Evolutionary conservation across 352 stramenopile genomes (phyloP).

Genomic region (Phytophthora kernoviae): DNA sequence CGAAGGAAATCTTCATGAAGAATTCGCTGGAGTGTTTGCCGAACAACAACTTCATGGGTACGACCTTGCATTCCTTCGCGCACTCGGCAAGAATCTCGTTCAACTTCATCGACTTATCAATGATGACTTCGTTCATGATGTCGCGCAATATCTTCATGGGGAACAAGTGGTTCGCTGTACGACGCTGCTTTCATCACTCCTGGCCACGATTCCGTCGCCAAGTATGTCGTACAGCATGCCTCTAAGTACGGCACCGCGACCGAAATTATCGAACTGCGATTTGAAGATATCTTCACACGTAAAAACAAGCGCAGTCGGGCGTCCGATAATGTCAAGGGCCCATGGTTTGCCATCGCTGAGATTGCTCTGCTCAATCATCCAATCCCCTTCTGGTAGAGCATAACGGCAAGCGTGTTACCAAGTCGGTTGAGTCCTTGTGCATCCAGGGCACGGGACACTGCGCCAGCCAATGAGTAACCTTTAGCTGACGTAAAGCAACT

Average conservation of each 20-base stretch:
- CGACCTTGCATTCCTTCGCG: background rate
- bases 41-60: slow-evolving; percentile 48
- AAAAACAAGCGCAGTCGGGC: slow-evolving; percentile 40
- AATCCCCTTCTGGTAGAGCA: slow-evolving; percentile 49
- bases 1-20: slow-evolving; percentile 77
- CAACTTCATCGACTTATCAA: slow-evolving; percentile 32
- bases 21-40: slow-evolving; percentile 69
- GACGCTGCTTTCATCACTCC: slow-evolving; percentile 52
- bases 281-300: slow-evolving; percentile 44
- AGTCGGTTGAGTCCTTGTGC: slow-evolving; percentile 31
- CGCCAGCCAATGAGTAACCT: slow-evolving; percentile 14
- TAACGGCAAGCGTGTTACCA: slow-evolving; percentile 41
- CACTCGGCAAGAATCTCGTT: slow-evolving; percentile 25
- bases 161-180: slow-evolving; percentile 79
- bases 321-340: slow-evolving; percentile 44
- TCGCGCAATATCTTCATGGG: slow-evolving; percentile 36
- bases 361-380: slow-evolving; percentile 54
- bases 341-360: slow-evolving; percentile 43
- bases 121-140: slow-evolving; percentile 36
- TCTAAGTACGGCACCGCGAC: slow-evolving; percentile 22
- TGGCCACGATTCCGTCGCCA: slow-evolving; percentile 58
- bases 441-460: slow-evolving; percentile 17
- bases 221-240: slow-evolving; percentile 42
- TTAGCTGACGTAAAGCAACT: slow-evolving; percentile 22
- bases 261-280: slow-evolving; percentile 59